Percentiles rank a stretch among this genome's conserved stretches.
Conservation (phyloP, 257 asterid species). For the Lycium barbarum region DNA sequence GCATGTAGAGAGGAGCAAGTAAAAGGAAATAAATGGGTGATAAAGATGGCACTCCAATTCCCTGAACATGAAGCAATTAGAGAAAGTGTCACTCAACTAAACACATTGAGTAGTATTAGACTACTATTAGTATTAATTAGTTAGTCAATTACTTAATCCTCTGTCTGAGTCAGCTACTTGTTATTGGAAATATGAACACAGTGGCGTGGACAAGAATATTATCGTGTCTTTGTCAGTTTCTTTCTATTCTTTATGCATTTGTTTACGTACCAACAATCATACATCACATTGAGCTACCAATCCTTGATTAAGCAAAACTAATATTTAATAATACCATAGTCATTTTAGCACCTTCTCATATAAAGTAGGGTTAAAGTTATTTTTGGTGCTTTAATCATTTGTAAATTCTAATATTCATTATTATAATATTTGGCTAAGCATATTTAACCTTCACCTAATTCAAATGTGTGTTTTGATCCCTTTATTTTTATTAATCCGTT, state of each 20-base stretch:
- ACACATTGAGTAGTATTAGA: background rate
- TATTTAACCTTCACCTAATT: too few relatives aligned
- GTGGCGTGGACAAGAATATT: slow-evolving; percentile 4
- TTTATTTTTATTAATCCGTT: too few relatives aligned
- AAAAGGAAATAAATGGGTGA: background rate
- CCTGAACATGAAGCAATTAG: background rate
- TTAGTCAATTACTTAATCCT: background rate
- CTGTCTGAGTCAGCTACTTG: background rate
- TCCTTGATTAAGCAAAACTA: background rate
- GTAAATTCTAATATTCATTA: too few relatives aligned
- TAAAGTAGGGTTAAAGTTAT: background rate
- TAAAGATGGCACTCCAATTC: background rate
- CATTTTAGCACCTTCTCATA: slow-evolving; percentile 8
- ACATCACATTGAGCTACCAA: background rate
- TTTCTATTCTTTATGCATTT: background rate
- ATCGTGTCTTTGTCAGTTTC: slow-evolving; percentile 10
- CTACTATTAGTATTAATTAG: background rate
- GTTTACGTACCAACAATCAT: background rate
- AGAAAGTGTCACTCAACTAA: background rate
- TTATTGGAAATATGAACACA: background rate
- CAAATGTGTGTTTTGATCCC: too few relatives aligned
- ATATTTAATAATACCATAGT: background rate
- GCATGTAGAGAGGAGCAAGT: background rate
- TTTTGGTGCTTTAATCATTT: too few relatives aligned
- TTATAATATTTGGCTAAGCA: too few relatives aligned